These are phyloP conservation scores for Cyberlindnera japonica DNA, from an alignment of 805 yeast species.

Conservation along the genomic window DNA sequence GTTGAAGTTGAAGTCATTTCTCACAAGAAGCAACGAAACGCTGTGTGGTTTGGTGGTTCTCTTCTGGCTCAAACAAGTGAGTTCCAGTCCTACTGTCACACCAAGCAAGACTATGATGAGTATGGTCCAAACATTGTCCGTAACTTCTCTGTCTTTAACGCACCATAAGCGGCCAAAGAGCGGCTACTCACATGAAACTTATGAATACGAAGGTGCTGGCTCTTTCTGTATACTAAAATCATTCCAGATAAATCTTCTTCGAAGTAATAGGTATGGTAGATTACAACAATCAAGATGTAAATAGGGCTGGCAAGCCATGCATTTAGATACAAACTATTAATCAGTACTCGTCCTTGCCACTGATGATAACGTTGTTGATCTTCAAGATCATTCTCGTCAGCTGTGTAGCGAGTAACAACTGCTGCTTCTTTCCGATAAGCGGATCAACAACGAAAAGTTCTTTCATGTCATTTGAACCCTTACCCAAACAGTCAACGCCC, in stretches of 20 bases:
- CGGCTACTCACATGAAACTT: background rate
- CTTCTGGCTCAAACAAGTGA: constrained; percentile 95
- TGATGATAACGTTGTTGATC: constrained; percentile 92
- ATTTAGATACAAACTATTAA: background rate
- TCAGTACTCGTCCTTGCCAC: constrained; percentile 73
- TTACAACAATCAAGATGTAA: no score
- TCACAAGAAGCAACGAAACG: constrained; percentile 96
- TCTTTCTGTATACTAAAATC: background rate
- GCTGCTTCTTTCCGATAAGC: constrained; percentile 95
- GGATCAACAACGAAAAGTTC: constrained; percentile 95
- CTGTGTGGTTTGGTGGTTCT: constrained; percentile 99
- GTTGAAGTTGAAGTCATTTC: constrained; percentile 95
- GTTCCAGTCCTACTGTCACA: constrained; percentile 93
- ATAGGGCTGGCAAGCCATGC: no score
- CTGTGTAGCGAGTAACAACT: constrained; percentile 91
- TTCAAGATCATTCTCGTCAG: constrained; percentile 96
- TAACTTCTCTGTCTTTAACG: constrained; percentile 91
- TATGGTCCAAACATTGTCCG: constrained; percentile 97
- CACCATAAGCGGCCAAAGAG: constrained; percentile 46
- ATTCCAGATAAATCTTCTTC: constrained; percentile 1
- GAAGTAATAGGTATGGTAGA: no score
- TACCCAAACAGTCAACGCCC: constrained; percentile 94
- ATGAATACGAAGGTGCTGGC: background rate
- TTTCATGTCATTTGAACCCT: constrained; percentile 88
- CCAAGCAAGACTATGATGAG: constrained; percentile 96